Evolutionary conservation across 2,329 filamentous ascomycete species (phyloP), one percentile per base, ranked within the genome.

Genomic region (Fusarium mangiferae): DNA sequence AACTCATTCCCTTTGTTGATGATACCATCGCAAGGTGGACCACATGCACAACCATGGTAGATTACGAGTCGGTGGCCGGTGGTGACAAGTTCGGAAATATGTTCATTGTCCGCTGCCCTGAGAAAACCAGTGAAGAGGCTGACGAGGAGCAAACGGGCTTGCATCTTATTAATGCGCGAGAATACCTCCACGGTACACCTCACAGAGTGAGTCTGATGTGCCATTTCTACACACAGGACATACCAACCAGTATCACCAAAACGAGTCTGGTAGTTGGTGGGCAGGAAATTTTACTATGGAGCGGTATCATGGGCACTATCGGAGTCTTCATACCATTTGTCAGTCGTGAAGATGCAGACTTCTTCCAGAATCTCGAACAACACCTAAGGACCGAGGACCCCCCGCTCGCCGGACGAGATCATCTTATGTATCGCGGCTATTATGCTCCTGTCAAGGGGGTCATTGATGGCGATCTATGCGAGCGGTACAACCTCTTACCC

Each of bases 11-110:
- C 0, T 99, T 99, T 78, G 94, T 90, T 24, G 96, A 99, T 80
- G 96, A 99, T 81, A 93, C 92, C 12, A 89, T 98, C 69, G 88
- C 95, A 57, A 91, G 96, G 38, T 98, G 95, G 94, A 97, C 94
- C 3, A 97, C 94, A 2, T 93, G 93, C 75, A 93, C 93, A 2
- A 90, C 95, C 6, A 98, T 99, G 94, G 92, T 98, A 5, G 96
- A 99, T 83, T 99, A 99, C 82, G 96, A 99, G 81, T 97, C 96
- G 3, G 91, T 94, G 30, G 95, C 95, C 6, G 96, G 96, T 41
- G 96, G 96, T 41, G 96, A 99, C 85, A 98, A 98, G 81, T 99
- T 99, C 75, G 97, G 96, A 69, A 99, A 99, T 78, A 84, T 99
- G 22, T 99, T 95, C 92, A 90, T 99, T 49, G 88, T 99, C 36